Base-by-base conservation (phyloP, 805 yeast species). In the Wickerhamiella lipophila region DNA sequence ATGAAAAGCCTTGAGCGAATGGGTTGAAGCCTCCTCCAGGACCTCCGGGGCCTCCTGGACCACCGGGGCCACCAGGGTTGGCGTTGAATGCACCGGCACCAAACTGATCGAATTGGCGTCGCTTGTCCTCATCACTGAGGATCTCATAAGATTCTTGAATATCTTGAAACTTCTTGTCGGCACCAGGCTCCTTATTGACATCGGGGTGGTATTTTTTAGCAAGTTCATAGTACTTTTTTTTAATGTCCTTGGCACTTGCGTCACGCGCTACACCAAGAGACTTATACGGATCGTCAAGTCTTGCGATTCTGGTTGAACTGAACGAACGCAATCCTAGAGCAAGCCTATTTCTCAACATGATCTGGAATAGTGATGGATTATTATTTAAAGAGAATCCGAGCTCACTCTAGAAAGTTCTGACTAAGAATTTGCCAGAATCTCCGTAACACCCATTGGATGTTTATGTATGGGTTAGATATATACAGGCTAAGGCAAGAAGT, bases 181-280 rank as follows among this genome's bases (percentile, higher is more conserved):
- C 92, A 16, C 76, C 89, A 22, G 77, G 75, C 54, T 84, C 96
- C 65, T 89, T 92, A 65, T 89, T 92, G 41, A 92, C 84, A 68
- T 92, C 99, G 0, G 99, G 99, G 65, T 92, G 99, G 65, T 71
- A 87, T 64, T 89, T 76, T 65, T 92, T 92, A 13, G 96, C 98
- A 54, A 92, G 70, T 60, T 86, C 81, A 64, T 87, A 87, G 68
- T 92, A 92, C 2, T 95, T 89, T 65, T 88, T 88, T 66, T 92
- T 92, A 67, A 92, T 92, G 18, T 87, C 94, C n/a, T 84, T 74
- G 6, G 80, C 68, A 12, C 80, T 73, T 0, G 98, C 92, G 47
- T 62, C 63, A 53, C 75, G 76, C 23, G 74, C 76, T 25, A 92
- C 84, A 3, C 97, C 97, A 39, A 92, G 68, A 0, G 79, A 76